Conservation (phyloP, 2,329 filamentous ascomycete genomes). For the Triangularia setosa region DNA sequence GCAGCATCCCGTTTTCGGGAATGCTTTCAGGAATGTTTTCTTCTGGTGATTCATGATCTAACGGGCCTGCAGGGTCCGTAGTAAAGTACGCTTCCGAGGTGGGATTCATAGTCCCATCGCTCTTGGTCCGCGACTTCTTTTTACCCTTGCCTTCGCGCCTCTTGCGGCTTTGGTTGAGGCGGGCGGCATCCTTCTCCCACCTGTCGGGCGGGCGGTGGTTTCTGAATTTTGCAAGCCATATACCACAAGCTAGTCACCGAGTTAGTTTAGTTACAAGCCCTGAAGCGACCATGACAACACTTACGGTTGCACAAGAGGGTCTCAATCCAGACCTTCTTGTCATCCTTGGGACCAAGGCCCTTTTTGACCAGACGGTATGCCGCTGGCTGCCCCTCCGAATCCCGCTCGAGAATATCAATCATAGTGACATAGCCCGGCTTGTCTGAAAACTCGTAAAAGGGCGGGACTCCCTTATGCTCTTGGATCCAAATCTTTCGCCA, state of each 20-base stretch:
- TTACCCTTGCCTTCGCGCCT: conserved; percentile 40
- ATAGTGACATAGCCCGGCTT: conserved; percentile 71
- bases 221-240: conserved; percentile 90
- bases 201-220: conserved; percentile 76
- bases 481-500: conserved; percentile 94
- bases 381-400: conserved; percentile 58
- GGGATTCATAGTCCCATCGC: conserved; percentile 40
- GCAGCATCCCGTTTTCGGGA: conserved; percentile 13
- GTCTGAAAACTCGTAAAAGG: conserved; percentile 66
- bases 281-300: conserved; percentile 24
- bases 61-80: conserved; percentile 50
- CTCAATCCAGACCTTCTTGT: conserved; percentile 65
- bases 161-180: conserved; percentile 48
- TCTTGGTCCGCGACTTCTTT: conserved; percentile 49
- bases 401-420: conserved; percentile 62
- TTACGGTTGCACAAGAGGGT: conserved; percentile 76
- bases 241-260: conserved; percentile 57
- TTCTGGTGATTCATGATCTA: conserved; percentile 34
- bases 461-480: conserved; percentile 64
- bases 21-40: conserved; percentile 18
- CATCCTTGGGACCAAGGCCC: conserved; percentile 56
- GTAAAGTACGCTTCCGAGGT: conserved; percentile 53
- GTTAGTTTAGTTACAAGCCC: conserved; percentile 25
- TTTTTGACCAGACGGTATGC: conserved; percentile 78
- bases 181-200: conserved; percentile 67